These are phyloP conservation scores for Dioszegia hungarica DNA, from an alignment of 768 basidiomycete species.

Conservation along the genomic window DNA sequence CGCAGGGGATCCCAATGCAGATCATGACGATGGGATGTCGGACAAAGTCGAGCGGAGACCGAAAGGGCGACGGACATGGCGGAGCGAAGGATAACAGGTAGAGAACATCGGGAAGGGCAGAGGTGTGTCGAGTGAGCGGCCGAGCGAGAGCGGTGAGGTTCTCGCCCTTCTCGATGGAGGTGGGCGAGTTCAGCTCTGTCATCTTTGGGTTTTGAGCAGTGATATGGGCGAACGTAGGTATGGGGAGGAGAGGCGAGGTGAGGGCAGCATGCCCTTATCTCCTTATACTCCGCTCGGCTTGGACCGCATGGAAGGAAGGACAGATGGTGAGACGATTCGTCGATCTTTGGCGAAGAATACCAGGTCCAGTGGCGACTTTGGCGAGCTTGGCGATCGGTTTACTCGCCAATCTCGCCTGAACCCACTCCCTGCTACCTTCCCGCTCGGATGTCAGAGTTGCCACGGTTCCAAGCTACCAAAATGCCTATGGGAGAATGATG, in stretches of 20 bases:
- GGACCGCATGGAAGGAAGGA: too few relatives aligned
- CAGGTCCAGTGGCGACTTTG: neutral
- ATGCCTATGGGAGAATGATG: too few relatives aligned
- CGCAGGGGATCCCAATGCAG: slow-evolving; percentile 22
- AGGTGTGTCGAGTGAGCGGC: neutral
- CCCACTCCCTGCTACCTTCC: too few relatives aligned
- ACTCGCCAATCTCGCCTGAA: too few relatives aligned
- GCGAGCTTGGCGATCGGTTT: neutral
- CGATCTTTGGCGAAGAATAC: too few relatives aligned
- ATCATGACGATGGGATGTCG: slow-evolving; percentile 25
- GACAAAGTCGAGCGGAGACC: slow-evolving; percentile 13
- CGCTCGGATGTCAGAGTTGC: too few relatives aligned
- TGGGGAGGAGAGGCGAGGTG: too few relatives aligned
- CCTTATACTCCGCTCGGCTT: neutral
- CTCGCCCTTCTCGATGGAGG: neutral
- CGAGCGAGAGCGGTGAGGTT: neutral
- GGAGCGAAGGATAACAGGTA: slow-evolving; percentile 37
- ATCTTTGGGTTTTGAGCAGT: neutral
- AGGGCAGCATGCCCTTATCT: neutral
- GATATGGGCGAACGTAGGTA: too few relatives aligned
- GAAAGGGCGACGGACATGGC: slow-evolving; percentile 17
- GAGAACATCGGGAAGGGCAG: slow-evolving; percentile 21
- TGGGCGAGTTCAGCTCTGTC: neutral
- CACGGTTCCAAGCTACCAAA: too few relatives aligned
- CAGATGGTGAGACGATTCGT: too few relatives aligned